Base-by-base conservation (phyloP, 441 rosid species). In the Populus trichocarpa region DNA sequence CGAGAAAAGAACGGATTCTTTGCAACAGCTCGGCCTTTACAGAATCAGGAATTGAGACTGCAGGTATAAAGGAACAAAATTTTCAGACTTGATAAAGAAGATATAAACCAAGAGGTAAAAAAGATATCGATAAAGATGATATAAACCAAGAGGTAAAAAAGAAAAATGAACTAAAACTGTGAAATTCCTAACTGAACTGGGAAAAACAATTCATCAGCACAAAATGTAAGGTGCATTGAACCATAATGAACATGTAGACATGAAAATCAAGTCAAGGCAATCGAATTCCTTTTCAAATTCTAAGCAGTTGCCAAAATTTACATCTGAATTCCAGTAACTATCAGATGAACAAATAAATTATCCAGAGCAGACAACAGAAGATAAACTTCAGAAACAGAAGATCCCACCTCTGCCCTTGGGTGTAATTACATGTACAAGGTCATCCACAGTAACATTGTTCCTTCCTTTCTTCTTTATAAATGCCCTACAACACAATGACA, bases 351-450 rank as follows among this genome's bases (percentile, higher is more conserved):
- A 2, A 13, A 53, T 6, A 35, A 18, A 71, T 23, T 68, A 23
- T 7, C 46, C 36, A n/a, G 25, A 7, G 28, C n/a, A 22, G 28
- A 66, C 20, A 66, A 30, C 23, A 14, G n/a, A 26, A 57, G 20
- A 69, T 70, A 32, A 79, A 65, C 12, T 46, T 50, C 32, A 73
- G 22, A 79, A 67, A 72, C 35, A 57, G 72, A 42, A 32, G 36
- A 53, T 46, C 16, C 14, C 63, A 92, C 98, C 97, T 95, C 99
- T 89, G 83, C 98, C 99, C 82, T 90, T 89, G 2, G 97, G 96
- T 57, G 98, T 90, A 70, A 93, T 90, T 22, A 86, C 88, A 77
- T 86, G 88, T 61, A 93, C 85, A n/a, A 95, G 93, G 77, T 95
- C 97, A 81, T 95, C 99, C 30, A 95, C 90, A 36, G 92, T 90